A percentile compares a stretch with the other conserved stretches of the same genome.
phyloP scores from a whole-genome alignment of 2,329 filamentous ascomycete genomes.

The Phyllosticta paracitricarpa region DNA sequence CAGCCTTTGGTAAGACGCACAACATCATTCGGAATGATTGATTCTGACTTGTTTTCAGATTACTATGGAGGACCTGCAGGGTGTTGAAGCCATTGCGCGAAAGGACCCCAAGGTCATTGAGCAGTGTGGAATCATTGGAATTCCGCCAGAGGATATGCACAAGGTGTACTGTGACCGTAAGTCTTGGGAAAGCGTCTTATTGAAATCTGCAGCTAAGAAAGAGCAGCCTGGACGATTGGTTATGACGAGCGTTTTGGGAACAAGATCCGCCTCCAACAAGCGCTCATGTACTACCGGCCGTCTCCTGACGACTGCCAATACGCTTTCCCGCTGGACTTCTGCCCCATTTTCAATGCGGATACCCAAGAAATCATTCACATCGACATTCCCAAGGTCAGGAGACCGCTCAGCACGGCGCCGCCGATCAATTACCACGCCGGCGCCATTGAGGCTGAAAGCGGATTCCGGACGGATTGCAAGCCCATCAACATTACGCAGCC shows the following conservation, averaged over 20 bases:
- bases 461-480: conserved; percentile 71
- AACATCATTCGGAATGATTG: background rate
- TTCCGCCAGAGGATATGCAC: conserved; percentile 75
- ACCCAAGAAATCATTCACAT: conserved; percentile 72
- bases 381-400: conserved; percentile 67
- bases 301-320: conserved; percentile 82
- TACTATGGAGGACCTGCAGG: conserved; percentile 80
- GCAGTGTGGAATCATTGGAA: conserved; percentile 75
- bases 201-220: conserved; percentile 11
- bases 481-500: conserved; percentile 81
- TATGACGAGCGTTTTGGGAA: conserved; percentile 85
- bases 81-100: conserved; percentile 66
- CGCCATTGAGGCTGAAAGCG: conserved; percentile 61
- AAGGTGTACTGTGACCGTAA: conserved; percentile 87
- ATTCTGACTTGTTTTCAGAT: conserved; percentile 43
- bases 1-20: conserved; percentile 60
- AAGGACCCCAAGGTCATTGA: conserved; percentile 81
- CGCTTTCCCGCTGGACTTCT: conserved; percentile 85
- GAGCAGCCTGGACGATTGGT: conserved; percentile 77
- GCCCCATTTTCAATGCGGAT: conserved; percentile 78
- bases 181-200: conserved; percentile 18
- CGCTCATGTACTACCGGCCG: conserved; percentile 90
- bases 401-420: conserved; percentile 61
- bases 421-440: conserved; percentile 73
- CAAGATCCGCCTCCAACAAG: conserved; percentile 72